These are phyloP conservation scores for Chlamydomonas applanata DNA, from an alignment of 139 green algal species.

Conservation along the genomic window DNA sequence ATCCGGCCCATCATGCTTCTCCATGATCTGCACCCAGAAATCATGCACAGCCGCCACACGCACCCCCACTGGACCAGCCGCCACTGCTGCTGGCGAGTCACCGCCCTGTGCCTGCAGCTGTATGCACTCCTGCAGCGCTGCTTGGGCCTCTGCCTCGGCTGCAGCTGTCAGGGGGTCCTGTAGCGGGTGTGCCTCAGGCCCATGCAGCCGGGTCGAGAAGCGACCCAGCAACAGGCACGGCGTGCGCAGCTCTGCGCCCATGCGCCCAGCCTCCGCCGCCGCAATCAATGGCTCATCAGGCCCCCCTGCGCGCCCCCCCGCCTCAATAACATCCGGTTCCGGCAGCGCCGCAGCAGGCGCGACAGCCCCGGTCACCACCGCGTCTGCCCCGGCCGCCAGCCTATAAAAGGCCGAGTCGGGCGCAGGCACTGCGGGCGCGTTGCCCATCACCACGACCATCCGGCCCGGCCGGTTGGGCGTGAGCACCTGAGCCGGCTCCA, in stretches of 20 bases:
- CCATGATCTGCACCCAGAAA: constrained; percentile 15
- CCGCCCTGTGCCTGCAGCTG: background rate
- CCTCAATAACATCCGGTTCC: background rate
- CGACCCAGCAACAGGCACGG: background rate
- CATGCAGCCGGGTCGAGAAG: constrained; percentile 3
- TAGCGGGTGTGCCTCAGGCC: background rate
- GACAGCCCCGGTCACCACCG: constrained; percentile 20
- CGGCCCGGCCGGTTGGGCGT: constrained; percentile 14
- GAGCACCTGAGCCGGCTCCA: constrained; percentile 19
- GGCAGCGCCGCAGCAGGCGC: background rate
- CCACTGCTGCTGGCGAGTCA: background rate
- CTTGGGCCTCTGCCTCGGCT: background rate
- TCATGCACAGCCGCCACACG: constrained; percentile 5
- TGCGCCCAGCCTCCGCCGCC: background rate
- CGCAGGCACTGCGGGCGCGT: background rate
- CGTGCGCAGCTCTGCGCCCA: background rate
- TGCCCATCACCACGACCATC: constrained; percentile 18
- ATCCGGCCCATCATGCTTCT: constrained; percentile 11
- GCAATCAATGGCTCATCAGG: background rate
- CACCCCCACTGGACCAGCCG: background rate
- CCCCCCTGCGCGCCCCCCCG: background rate
- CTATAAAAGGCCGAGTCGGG: background rate
- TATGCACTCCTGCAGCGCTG: background rate
- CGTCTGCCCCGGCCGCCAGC: constrained; percentile 11
- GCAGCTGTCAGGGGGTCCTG: background rate